Conservation (phyloP, 257 asterid genomes). For the Penstemon newberryi region DNA sequence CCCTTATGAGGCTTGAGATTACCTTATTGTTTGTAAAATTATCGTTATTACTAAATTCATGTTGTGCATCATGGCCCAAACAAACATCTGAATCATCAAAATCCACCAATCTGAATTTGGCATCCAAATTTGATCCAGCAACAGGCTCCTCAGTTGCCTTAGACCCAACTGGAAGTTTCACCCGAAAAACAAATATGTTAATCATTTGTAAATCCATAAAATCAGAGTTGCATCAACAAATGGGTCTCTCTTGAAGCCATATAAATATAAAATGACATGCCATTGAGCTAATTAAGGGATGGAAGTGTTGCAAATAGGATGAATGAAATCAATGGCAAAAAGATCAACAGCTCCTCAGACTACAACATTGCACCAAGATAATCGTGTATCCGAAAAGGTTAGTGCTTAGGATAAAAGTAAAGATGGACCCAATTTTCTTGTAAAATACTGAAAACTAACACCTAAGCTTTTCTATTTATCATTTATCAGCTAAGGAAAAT, state of each 20-base stretch:
- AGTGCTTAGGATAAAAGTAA: background rate
- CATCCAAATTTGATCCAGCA: slow-evolving; percentile 55
- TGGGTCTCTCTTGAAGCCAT: slow-evolving; percentile 12
- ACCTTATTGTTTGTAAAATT: slow-evolving; percentile 48
- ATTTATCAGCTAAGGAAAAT: background rate
- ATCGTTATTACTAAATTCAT: slow-evolving; percentile 31
- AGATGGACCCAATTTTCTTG: slow-evolving; percentile 2
- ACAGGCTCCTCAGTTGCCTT: slow-evolving; percentile 49
- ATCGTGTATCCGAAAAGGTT: slow-evolving; percentile 7
- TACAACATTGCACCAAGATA: slow-evolving; percentile 18
- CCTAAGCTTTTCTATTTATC: background rate
- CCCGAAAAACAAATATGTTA: slow-evolving; percentile 24
- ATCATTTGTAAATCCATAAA: slow-evolving; percentile 25
- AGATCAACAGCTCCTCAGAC: slow-evolving; percentile 1
- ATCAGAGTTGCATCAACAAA: slow-evolving; percentile 9
- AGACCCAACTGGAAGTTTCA: slow-evolving; percentile 55
- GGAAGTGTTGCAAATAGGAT: background rate
- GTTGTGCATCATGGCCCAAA: slow-evolving; percentile 38
- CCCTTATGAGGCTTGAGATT: slow-evolving; percentile 17
- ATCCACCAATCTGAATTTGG: slow-evolving; percentile 53
- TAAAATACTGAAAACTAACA: slow-evolving; percentile 17
- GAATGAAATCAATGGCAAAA: slow-evolving; percentile 5
- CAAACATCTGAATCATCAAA: slow-evolving; percentile 45
- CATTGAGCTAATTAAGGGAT: background rate
- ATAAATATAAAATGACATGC: slow-evolving; percentile 18